phyloP scores from a whole-genome alignment of 2,329 filamentous ascomycete species.

The Hymenoscyphus albidus region DNA sequence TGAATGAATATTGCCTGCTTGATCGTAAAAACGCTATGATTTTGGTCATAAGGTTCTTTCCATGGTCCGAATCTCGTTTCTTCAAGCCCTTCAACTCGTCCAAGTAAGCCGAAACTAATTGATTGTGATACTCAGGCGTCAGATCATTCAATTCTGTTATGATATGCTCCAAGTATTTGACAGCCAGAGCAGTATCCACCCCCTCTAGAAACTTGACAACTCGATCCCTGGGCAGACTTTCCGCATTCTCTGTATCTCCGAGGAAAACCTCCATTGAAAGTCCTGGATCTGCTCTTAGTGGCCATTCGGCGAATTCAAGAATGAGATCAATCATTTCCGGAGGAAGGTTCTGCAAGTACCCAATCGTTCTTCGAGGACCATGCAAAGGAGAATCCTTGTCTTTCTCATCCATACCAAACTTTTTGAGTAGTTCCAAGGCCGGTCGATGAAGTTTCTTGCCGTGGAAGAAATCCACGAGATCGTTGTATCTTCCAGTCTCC shows the following conservation, averaged over 20 bases:
- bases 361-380: constrained; percentile 78
- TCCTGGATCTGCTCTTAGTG: constrained; percentile 65
- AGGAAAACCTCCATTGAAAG: constrained; percentile 90
- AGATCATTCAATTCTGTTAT: constrained; percentile 81
- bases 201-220: constrained; percentile 71
- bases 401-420: constrained; percentile 65
- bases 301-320: constrained; percentile 88
- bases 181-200: constrained; percentile 68
- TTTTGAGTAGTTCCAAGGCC: constrained; percentile 75
- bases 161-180: constrained; percentile 84
- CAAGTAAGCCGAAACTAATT: constrained; percentile 70
- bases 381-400: constrained; percentile 57
- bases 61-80: constrained; percentile 44
- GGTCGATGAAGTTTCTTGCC: constrained; percentile 90
- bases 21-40: constrained; percentile 72
- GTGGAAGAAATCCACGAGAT: constrained; percentile 95
- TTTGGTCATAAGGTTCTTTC: constrained; percentile 57
- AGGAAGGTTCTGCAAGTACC: constrained; percentile 84
- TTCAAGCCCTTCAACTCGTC: constrained; percentile 40
- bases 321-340: constrained; percentile 87
- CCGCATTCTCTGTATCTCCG: constrained; percentile 90
- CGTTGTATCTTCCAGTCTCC: constrained; percentile 82
- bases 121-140: constrained; percentile 83
- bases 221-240: constrained; percentile 73
- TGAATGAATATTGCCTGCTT: constrained; percentile 76